These are phyloP conservation scores for Pogostemon cablin DNA, from an alignment of 257 asterid species.

Conservation along the genomic window DNA sequence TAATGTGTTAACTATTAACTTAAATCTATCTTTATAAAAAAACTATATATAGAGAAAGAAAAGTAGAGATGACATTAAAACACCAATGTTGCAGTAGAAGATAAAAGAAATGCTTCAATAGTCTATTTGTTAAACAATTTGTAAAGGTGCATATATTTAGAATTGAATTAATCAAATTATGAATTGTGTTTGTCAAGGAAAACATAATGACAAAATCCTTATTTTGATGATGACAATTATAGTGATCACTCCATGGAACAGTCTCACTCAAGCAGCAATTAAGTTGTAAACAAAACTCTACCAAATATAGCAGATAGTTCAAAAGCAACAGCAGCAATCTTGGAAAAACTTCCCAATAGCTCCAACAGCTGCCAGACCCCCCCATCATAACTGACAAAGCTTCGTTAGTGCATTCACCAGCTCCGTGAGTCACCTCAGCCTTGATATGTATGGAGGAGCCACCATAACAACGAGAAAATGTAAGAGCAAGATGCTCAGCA, in stretches of 20 bases:
- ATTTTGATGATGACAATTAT: background rate
- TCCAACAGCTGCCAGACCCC: constrained; percentile 59
- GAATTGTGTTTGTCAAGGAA: background rate
- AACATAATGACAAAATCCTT: background rate
- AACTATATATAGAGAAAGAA: too few species aligned
- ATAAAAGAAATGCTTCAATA: too few species aligned
- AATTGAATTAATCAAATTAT: background rate
- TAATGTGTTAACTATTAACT: too few species aligned
- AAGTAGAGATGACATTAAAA: too few species aligned
- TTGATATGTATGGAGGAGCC: constrained; percentile 70
- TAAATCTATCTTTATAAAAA: too few species aligned
- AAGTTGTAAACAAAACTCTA: constrained; percentile 14
- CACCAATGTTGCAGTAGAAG: too few species aligned
- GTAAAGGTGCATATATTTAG: background rate
- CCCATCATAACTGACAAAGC: constrained; percentile 72
- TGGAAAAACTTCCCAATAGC: constrained; percentile 34
- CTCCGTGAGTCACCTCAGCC: constrained; percentile 75
- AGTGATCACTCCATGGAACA: background rate
- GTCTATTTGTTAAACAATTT: background rate
- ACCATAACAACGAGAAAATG: constrained; percentile 14
- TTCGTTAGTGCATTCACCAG: constrained; percentile 64
- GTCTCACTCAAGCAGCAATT: background rate
- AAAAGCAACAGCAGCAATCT: constrained; percentile 18
- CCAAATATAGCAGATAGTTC: constrained; percentile 21
- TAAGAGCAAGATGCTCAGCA: constrained; percentile 41